Conservation (phyloP, 2,329 filamentous ascomycete genomes). For the Lasiodiplodia gonubiensis region DNA sequence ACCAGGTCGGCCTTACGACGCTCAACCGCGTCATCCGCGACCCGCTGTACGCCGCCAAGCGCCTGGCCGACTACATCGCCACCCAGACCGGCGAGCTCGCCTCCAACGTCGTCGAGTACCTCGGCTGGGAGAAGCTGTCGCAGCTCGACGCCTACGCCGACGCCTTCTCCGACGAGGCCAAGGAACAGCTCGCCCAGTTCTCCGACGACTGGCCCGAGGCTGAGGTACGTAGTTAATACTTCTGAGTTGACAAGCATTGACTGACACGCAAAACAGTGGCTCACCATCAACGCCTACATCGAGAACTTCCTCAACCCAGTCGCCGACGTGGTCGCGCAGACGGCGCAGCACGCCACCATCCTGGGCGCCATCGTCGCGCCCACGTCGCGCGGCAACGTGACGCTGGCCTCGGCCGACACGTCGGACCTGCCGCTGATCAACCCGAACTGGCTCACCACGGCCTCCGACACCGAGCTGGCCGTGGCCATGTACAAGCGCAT, state of each 20-base stretch:
- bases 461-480: conserved; percentile 40
- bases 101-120: conserved; percentile 34
- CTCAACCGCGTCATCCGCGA: conserved; percentile 33
- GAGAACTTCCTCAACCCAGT: conserved; percentile 34
- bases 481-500: conserved; percentile 41
- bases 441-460: conserved; percentile 44
- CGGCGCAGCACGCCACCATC: conserved; percentile 43
- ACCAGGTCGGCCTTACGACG: conserved; percentile 34
- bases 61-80: conserved; percentile 31
- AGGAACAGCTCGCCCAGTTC: conserved; percentile 30
- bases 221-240: conserved; percentile 30
- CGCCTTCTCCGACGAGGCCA: conserved; percentile 28
- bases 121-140: conserved; percentile 38
- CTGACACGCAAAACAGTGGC: conserved; percentile 26
- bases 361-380: conserved; percentile 41
- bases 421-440: conserved; percentile 40
- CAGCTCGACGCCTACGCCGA: conserved; percentile 18
- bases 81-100: conserved; percentile 33
- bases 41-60: conserved; percentile 32
- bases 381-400: conserved; percentile 44
- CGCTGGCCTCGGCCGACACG: conserved; percentile 38
- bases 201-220: conserved; percentile 38
- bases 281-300: conserved; percentile 34
- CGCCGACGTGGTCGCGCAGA: conserved; percentile 34
- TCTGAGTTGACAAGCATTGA: too few relatives aligned